Conservation (phyloP, 2,329 filamentous ascomycete species). For the Zymoseptoria brevis region DNA sequence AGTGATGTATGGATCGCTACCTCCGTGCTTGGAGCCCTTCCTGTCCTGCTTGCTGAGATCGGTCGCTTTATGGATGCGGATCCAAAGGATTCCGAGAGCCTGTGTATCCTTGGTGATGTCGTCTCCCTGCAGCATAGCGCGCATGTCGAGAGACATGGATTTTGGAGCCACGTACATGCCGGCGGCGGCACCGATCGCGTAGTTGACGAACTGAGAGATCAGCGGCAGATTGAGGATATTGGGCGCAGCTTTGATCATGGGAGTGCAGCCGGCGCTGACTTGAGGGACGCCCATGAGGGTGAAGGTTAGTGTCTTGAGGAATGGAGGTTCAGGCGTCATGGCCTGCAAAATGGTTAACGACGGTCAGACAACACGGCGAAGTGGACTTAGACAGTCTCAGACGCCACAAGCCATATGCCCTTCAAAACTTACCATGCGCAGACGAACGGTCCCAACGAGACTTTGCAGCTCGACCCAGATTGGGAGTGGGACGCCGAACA, state of each 20-base stretch:
- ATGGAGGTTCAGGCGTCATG: slow-evolving; percentile 83
- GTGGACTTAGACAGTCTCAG: no score
- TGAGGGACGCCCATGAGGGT: slow-evolving; percentile 92
- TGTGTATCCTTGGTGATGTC: slow-evolving; percentile 83
- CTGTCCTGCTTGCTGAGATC: slow-evolving; percentile 87
- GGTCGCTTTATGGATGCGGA: slow-evolving; percentile 80
- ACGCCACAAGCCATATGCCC: neutral
- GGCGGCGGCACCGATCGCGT: slow-evolving; percentile 82
- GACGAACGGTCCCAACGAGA: slow-evolving; percentile 77
- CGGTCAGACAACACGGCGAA: neutral
- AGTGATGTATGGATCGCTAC: slow-evolving; percentile 92
- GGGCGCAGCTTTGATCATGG: slow-evolving; percentile 82
- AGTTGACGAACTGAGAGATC: slow-evolving; percentile 96
- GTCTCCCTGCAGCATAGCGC: slow-evolving; percentile 84
- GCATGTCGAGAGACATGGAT: slow-evolving; percentile 75
- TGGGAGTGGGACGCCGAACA: slow-evolving; percentile 81
- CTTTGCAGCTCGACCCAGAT: slow-evolving; percentile 86
- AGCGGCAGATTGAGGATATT: slow-evolving; percentile 87
- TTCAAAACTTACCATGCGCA: slow-evolving; percentile 48
- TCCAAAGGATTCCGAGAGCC: slow-evolving; percentile 82
- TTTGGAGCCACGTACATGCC: slow-evolving; percentile 90
- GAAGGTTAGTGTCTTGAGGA: slow-evolving; percentile 83
- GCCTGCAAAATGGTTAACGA: slow-evolving; percentile 34
- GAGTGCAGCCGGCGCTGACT: slow-evolving; percentile 79
- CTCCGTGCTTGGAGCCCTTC: slow-evolving; percentile 73